Conservation (phyloP, 768 basidiomycete species). For the Trametes maxima region DNA sequence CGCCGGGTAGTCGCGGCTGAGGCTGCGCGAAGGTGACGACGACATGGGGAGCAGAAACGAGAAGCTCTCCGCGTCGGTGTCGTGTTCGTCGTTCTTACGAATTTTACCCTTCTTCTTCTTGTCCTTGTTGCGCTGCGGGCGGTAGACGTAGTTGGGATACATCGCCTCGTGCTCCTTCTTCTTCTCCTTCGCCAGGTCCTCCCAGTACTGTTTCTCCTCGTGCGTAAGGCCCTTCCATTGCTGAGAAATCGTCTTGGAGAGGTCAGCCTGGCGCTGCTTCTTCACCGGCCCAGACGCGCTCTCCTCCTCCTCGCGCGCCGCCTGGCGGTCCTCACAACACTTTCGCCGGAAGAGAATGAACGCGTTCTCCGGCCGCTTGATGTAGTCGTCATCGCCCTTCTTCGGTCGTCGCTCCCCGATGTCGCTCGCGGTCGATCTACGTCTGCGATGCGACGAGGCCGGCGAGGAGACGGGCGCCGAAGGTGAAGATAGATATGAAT, state of each 20-base stretch:
- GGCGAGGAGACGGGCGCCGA: conserved; percentile 33
- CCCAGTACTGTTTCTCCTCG: conserved; percentile 75
- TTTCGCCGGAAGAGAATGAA: conserved; percentile 84
- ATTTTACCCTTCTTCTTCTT: conserved; percentile 51
- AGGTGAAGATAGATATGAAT: conserved; percentile 29
- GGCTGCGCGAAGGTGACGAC: conserved; percentile 30
- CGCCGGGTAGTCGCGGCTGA: conserved; percentile 40
- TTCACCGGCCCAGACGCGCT: conserved; percentile 46
- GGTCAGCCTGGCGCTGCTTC: conserved; percentile 78
- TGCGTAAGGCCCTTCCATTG: conserved; percentile 72
- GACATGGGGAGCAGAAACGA: conserved; percentile 42
- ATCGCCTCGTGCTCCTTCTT: conserved; percentile 77
- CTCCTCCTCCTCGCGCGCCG: conserved; percentile 51
- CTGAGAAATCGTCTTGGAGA: conserved; percentile 81
- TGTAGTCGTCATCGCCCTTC: conserved; percentile 80
- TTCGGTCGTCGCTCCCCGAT: conserved; percentile 43
- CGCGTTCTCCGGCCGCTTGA: conserved; percentile 83
- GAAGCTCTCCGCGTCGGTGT: conserved; percentile 55
- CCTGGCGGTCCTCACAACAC: conserved; percentile 73
- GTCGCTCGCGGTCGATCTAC: conserved; percentile 39
- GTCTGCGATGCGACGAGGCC: conserved; percentile 35
- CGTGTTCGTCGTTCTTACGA: conserved; percentile 48
- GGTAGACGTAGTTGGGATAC: conserved; percentile 80
- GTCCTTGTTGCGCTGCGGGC: conserved; percentile 60
- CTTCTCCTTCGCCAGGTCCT: conserved; percentile 74